These are phyloP conservation scores for Suillus luteus DNA, from an alignment of 768 basidiomycete species.

Conservation along the genomic window DNA sequence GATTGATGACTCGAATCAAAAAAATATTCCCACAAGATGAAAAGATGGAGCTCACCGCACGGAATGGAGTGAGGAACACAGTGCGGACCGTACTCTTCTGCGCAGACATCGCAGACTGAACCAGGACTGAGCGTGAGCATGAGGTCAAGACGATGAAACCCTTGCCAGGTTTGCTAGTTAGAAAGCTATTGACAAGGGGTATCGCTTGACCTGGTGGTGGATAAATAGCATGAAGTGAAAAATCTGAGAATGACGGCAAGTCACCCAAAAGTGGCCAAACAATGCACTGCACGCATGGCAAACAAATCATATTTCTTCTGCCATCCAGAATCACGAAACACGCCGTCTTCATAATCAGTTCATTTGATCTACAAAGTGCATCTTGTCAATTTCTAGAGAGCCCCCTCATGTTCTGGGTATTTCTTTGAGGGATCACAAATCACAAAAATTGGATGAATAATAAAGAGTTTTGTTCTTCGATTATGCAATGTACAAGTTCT, in stretches of 20 bases:
- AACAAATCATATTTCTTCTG: conserved; percentile 8
- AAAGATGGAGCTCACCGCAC: conserved; percentile 56
- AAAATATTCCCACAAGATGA: conserved; percentile 25
- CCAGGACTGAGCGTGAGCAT: conserved; percentile 85
- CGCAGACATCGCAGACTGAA: conserved; percentile 88
- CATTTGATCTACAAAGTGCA: conserved; percentile 7
- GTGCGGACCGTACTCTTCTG: conserved; percentile 78
- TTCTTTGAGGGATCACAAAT: conserved; percentile 5
- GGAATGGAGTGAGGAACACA: conserved; percentile 79
- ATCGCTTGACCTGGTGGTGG: conserved; percentile 44
- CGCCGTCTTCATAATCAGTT: conserved; percentile 18
- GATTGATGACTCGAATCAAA: conserved; percentile 12
- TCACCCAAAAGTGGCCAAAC: conserved; percentile 34
- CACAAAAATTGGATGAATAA: conserved; percentile 3
- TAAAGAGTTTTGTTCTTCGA: conserved; percentile 3
- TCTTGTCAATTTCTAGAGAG: conserved; percentile 2
- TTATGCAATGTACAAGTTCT: conserved; percentile 10
- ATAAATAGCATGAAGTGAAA: conserved; percentile 51
- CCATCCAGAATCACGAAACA: conserved; percentile 10
- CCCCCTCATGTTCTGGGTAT: conserved; percentile 12
- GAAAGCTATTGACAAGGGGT: conserved; percentile 44
- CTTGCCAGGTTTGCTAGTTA: conserved; percentile 41
- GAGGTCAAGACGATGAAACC: conserved; percentile 41
- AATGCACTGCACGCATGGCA: conserved; percentile 27
- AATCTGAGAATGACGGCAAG: conserved; percentile 31